These are phyloP conservation scores for Raddia guianensis DNA, from an alignment of 176 grass and related monocot species.

Conservation along the genomic window DNA sequence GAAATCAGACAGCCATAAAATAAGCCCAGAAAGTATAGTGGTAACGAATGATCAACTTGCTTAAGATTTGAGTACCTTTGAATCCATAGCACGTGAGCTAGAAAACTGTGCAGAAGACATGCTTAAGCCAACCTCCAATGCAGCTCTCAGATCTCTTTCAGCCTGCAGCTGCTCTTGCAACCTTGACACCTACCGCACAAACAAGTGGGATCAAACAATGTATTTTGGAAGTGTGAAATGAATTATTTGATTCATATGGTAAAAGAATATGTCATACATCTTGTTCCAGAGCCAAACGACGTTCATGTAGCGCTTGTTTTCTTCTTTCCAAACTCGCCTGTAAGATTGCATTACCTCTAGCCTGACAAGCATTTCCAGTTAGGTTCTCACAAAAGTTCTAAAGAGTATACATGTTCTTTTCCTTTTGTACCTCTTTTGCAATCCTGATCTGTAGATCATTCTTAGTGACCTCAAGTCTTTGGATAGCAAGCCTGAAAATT, in stretches of 20 bases:
- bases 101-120: slow-evolving; percentile 94
- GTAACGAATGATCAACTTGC: not conserved
- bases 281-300: slow-evolving; percentile 88
- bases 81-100: slow-evolving; percentile 76
- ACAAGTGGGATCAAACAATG: slow-evolving; percentile 34
- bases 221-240: slow-evolving; percentile 27
- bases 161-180: slow-evolving; percentile 98
- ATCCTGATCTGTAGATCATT: slow-evolving; percentile 94
- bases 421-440: slow-evolving; percentile 78
- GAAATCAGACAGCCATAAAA: slow-evolving; percentile 23
- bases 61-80: slow-evolving; percentile 60
- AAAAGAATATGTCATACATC: slow-evolving; percentile 73
- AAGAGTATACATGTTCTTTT: slow-evolving; percentile 22
- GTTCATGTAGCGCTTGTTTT: slow-evolving; percentile 98
- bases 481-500: slow-evolving; percentile 89
- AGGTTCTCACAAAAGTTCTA: slow-evolving; percentile 31
- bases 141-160: slow-evolving; percentile 97
- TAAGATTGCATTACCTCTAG: slow-evolving; percentile 98
- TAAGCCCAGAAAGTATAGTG: slow-evolving; percentile 1
- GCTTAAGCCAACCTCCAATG: slow-evolving; percentile 94
- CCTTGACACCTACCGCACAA: slow-evolving; percentile 77
- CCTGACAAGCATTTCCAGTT: slow-evolving; percentile 67
- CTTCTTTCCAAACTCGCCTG: slow-evolving; percentile 99
- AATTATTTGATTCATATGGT: slow-evolving; percentile 31
- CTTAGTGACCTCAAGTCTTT: slow-evolving; percentile 93